phyloP scores from a whole-genome alignment of 2,329 filamentous ascomycete species.

The Sordariomycetes sp. region DNA sequence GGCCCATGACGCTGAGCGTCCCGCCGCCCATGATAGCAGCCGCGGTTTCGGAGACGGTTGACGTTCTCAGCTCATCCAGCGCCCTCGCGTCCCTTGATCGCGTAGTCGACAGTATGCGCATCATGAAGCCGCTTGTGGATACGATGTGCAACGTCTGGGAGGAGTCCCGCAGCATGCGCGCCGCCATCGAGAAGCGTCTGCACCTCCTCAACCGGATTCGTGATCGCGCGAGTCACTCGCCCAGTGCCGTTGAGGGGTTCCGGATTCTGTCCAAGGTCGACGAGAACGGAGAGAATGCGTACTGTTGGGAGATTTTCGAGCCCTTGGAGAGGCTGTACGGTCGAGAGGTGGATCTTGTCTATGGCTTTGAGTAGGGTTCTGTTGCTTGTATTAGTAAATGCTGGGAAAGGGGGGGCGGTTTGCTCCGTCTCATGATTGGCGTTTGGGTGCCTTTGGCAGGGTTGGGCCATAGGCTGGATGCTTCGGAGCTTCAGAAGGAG shows the following conservation, averaged over 20 bases:
- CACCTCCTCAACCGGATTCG: constrained; percentile 14
- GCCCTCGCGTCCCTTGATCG: constrained; percentile 37
- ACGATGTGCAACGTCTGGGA: constrained; percentile 51
- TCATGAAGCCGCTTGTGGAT: constrained; percentile 43
- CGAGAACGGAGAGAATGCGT: constrained; percentile 16
- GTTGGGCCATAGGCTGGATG: no score
- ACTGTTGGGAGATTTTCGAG: constrained; percentile 24
- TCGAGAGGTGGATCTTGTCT: constrained; percentile 26
- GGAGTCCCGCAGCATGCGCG: constrained; percentile 40
- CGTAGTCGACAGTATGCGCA: constrained; percentile 43
- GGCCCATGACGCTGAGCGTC: constrained; percentile 23
- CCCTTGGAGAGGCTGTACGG: constrained; percentile 25
- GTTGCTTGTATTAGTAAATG: no score
- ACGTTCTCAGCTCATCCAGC: constrained; percentile 56
- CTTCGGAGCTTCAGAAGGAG: no score
- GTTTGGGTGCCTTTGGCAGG: no score
- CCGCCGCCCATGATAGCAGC: constrained; percentile 56
- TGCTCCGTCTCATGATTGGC: no score
- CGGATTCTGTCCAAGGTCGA: constrained; percentile 17
- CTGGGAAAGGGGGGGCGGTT: no score
- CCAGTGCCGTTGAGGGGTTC: constrained; percentile 18
- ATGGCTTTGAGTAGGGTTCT: no score
- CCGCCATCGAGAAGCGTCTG: constrained; percentile 31
- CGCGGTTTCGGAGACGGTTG: constrained; percentile 53
- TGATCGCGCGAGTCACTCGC: constrained; percentile 8